A percentile compares a stretch with the other conserved stretches of the same genome.
These are phyloP conservation scores for Balansia obtecta DNA, from an alignment of 2,329 filamentous ascomycete species.

Conservation along the genomic window DNA sequence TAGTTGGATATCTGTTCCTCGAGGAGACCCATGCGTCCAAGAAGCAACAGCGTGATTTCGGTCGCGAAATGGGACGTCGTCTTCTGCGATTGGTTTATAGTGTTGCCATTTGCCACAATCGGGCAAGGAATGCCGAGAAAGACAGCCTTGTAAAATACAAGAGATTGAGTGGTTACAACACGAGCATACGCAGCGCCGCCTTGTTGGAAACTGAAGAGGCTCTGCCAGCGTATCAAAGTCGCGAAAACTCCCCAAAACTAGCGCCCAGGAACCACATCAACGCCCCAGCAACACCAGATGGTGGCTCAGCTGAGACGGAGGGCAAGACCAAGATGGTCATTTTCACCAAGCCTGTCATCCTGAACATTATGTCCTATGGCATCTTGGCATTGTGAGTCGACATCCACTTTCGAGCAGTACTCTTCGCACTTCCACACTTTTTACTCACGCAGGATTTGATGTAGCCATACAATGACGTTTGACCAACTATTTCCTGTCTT, in stretches of 20 bases:
- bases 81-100: slow-evolving; percentile 37
- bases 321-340: slow-evolving; percentile 30
- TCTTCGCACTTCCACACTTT: not conserved
- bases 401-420: not conserved
- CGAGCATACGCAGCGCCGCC: slow-evolving; percentile 15
- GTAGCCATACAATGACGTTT: slow-evolving; percentile 89
- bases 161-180: slow-evolving; percentile 50
- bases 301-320: not conserved
- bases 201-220: slow-evolving; percentile 36
- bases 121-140: slow-evolving; percentile 37
- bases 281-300: slow-evolving; percentile 2
- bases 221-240: slow-evolving; percentile 56
- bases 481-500: slow-evolving; percentile 91
- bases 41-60: slow-evolving; percentile 63
- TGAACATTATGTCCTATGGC: slow-evolving; percentile 83
- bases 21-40: slow-evolving; percentile 87
- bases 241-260: slow-evolving; percentile 40
- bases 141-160: slow-evolving; percentile 52
- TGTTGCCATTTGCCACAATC: slow-evolving; percentile 20
- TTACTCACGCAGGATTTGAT: too few species aligned
- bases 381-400: slow-evolving; percentile 82
- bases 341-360: slow-evolving; percentile 74
- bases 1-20: slow-evolving; percentile 72
- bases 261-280: slow-evolving; percentile 16
- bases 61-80: slow-evolving; percentile 64